Evolutionary conservation across 2,329 filamentous ascomycete genomes (phyloP), one percentile per base, ranked within the genome.

Genomic region (Rutstroemia sp.): DNA sequence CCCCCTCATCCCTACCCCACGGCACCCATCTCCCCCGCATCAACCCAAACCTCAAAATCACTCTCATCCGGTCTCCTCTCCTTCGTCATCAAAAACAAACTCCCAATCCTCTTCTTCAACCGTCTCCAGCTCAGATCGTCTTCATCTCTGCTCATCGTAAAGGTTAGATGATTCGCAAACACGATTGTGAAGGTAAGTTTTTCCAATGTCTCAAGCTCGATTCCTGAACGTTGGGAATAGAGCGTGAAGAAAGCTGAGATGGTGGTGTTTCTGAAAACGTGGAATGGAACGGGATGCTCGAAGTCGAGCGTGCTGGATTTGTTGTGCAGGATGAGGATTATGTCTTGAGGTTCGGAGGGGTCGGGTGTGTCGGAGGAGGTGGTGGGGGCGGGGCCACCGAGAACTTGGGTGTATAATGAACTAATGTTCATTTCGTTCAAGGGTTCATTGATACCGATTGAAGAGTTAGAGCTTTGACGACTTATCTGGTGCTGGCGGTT

Each of bases 41-140:
- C 47, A 19, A 49, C 47, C 47, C 47, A 49, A 38, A 49, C 47
- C 30, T 49, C 47, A 49, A 49, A 49, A 38, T 49, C 47, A 3
- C 14, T 23, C 34, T 49, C 47, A 19, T 25, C 19, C 16, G 27
- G 47, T 38, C 27, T 49, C 16, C 47, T 49, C 47, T 49, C 47
- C 17, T 23, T 49, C 4, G 16, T 49, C 30, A 49, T 3, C 27
- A 49, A 34, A 37, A 38, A 49, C 47, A 49, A 49, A 38, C 47
- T 49, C 27, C 47, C 47, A 49, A 49, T 37, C 34, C 47, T 49
- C 27, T 49, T 49, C 47, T 49, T 49, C n/a, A 49, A 38, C 27
- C 27, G 8, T 37, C 47, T 49, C 27, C 27, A 49, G 5, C 27
- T 19, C 47, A 12, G 9, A 6, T 49, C 47, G 8, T 34, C 34